Evolutionary conservation across 371 early-diverging fungal genomes (phyloP), one percentile per base, ranked within the genome.

Genomic region (Haplosporangium sp.): DNA sequence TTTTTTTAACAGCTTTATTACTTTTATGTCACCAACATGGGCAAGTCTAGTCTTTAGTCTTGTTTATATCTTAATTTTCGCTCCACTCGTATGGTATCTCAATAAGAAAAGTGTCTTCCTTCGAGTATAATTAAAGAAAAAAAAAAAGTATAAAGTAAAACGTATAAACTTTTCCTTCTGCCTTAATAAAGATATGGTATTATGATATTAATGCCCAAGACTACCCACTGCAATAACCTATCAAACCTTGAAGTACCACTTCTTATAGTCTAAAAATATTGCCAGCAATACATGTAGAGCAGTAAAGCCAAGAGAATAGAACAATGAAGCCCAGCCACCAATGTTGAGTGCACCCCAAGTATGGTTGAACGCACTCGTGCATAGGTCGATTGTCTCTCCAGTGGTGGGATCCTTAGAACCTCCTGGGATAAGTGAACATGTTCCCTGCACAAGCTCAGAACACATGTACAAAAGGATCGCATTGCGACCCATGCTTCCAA

Each of bases 381-480:
- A 83, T 39, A 83, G 48, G 27, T 70, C 67, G 1, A 45, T 8
- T 2, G 11, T 4, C 2, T 61, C 65, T 10, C 74, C 83, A 10
- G 73, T 72, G 13, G 17, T 69, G 0, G 76, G 64, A 38, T 74
- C 72, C 0, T 42, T 40, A 34, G 81, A 48, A 3, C 74, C 70
- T 0, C 59, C 73, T 27, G 65, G 72, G 52, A 76, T 73, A 17
- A 79, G 47, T 3, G 61, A 78, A 34, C 67, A 69, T 4, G 79
- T 74, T 37, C 72, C 71, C 10, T 65, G 73, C 1, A 85, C 67
- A 15, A 82, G 37, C 42, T 84, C 85, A 10, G 75, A 67, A 37
- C 69, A 63, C 72, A 85, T 74, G 70, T 85, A 86, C 62, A 86
- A 47, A 38, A 78, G 52, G 40, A 86, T 73, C 17, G 86, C 79